Evolutionary conservation across 305 asterid species (phyloP), one percentile per base, ranked within the genome.

Genomic region (Withania somnifera): DNA sequence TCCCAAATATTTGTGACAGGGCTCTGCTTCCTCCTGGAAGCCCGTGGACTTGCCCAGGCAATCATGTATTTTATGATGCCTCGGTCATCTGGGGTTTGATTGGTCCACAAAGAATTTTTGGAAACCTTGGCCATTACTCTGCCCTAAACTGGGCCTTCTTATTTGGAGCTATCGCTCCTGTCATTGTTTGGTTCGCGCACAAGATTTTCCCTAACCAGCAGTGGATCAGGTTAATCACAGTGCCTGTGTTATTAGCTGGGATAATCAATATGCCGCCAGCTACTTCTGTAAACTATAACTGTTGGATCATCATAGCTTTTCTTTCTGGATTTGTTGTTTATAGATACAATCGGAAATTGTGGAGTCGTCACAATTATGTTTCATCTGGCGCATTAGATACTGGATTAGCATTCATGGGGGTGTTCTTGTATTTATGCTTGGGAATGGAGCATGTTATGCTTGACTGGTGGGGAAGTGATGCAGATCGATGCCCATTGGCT

Each of bases 341-440:
- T 60, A 86, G 93, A 78, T 90, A 95, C 84, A 60, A 92, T 81
- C 91, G 92, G 2, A 88, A 84, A 28, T 89, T 93, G 94, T 95
- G 99, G 99, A 89, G 97, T 66, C 88, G 95, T n/a, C 93, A 94
- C 87, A 94, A 95, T 82, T 95, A 95, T 58, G 92, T 92, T 56
- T 66, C 94, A 28, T 94, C 99, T 1, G 99, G 99, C 58, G 97
- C 99, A 3, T 93, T 95, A 1, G 99, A 95, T 85, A 95, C 98
- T 5, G 99, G 99, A 19, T 86, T 95, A 40, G 99, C 99, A 13
- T 95, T 95, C 88, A 95, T 95, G 99, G 99, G 98, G 4, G 97
- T 95, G 52, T 77, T 94, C 42, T 78, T 95, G 81, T 95, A 94
- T 85, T 40, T 95, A 81, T 91, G 95, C 82, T 86, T 95, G 56